Percentiles rank a stretch among this genome's conserved stretches.
Conservation (phyloP, 139 green algal species). For the Protoeuglena noctilucae region DNA sequence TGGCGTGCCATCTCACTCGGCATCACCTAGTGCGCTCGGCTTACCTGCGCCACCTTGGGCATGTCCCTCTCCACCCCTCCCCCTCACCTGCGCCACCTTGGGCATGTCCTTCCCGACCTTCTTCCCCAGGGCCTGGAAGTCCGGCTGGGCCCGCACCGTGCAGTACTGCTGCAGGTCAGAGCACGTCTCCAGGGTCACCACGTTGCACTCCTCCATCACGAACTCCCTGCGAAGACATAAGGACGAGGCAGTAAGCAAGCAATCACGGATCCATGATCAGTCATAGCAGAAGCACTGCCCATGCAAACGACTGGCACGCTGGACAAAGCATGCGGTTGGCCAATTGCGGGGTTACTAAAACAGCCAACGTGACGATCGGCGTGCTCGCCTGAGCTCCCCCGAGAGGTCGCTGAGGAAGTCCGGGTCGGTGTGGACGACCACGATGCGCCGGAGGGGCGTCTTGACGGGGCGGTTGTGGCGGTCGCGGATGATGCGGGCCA, state of each 20-base stretch:
- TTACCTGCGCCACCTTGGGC: slow-evolving; percentile 37
- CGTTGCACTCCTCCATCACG: slow-evolving; percentile 84
- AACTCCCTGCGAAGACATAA: slow-evolving; percentile 67
- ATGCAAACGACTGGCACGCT: background rate
- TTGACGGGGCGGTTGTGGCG: slow-evolving; percentile 62
- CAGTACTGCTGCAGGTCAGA: slow-evolving; percentile 55
- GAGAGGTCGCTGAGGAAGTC: slow-evolving; percentile 69
- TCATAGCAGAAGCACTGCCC: background rate
- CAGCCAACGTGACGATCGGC: no score
- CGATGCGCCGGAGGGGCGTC: slow-evolving; percentile 52
- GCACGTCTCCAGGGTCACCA: slow-evolving; percentile 50
- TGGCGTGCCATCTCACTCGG: slow-evolving; percentile 5
- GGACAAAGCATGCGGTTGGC: no score
- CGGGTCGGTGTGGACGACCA: slow-evolving; percentile 67
- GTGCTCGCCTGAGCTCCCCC: slow-evolving; percentile 19
- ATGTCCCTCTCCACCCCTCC: slow-evolving; percentile 70
- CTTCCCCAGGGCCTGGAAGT: slow-evolving; percentile 74
- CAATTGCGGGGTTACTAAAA: no score
- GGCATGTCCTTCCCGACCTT: slow-evolving; percentile 66
- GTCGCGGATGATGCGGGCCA: slow-evolving; percentile 69
- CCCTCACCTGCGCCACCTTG: slow-evolving; percentile 36
- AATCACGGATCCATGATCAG: background rate
- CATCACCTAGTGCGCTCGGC: slow-evolving; percentile 34
- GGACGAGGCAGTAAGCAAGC: slow-evolving; percentile 1
- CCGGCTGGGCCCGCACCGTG: slow-evolving; percentile 56